phyloP scores from a whole-genome alignment of 257 asterid genomes.

The Primulina eburnea region DNA sequence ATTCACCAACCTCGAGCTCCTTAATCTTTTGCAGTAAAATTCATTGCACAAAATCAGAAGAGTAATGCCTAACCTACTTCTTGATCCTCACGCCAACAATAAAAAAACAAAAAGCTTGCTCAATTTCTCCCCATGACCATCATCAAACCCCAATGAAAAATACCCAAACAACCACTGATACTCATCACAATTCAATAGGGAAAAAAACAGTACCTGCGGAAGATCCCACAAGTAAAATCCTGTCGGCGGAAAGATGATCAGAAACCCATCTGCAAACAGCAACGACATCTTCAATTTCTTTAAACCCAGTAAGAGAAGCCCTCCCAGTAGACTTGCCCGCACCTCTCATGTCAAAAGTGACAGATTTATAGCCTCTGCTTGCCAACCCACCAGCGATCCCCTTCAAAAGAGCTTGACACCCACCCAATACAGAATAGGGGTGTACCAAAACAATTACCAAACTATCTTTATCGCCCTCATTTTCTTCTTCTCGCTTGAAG shows the following conservation, averaged over 20 bases:
- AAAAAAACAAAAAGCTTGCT: background rate
- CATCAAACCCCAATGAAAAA: background rate
- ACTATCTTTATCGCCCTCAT: constrained; percentile 1
- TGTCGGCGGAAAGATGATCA: constrained; percentile 23
- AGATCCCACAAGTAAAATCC: constrained; percentile 49
- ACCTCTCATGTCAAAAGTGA: constrained; percentile 61
- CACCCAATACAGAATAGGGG: constrained; percentile 55
- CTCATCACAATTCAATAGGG: background rate
- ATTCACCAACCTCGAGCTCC: background rate
- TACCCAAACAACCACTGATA: too few species aligned
- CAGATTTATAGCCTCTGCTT: constrained; percentile 42
- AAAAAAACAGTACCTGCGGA: constrained; percentile 44
- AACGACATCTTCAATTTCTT: constrained; percentile 43
- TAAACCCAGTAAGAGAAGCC: constrained; percentile 44
- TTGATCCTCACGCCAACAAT: background rate
- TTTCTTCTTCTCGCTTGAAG: constrained; percentile 29
- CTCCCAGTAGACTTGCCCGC: constrained; percentile 48
- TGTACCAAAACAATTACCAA: constrained; percentile 48
- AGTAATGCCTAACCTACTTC: too few species aligned
- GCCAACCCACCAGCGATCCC: constrained; percentile 51
- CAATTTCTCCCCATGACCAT: too few species aligned
- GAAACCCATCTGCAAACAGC: constrained; percentile 52
- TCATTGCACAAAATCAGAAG: background rate
- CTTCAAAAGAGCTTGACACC: constrained; percentile 37
- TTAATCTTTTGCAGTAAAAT: background rate